Evolutionary conservation across 345 rosid genomes (phyloP), one percentile per base, ranked within the genome.

Genomic region (Populus pruinosa): DNA sequence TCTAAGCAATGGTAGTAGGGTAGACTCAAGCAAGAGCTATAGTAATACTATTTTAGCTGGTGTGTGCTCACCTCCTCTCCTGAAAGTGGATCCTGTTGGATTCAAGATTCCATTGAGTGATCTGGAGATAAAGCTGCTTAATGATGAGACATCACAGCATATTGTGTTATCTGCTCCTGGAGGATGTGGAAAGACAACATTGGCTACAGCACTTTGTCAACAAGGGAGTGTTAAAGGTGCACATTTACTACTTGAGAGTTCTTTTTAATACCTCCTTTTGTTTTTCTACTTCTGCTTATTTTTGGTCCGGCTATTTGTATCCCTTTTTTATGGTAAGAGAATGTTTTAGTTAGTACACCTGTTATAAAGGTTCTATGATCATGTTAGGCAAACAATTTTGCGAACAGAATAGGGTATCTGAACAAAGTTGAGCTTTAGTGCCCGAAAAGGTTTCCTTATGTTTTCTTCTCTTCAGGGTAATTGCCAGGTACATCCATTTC

Each of bases 121-220:
- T 1, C 21, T 82, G 69, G 70, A 43, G 70, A 79, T 33, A 31
- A 77, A 64, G 25, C 18, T 82, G 72, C 62, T 82, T 2, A 56
- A 69, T 14, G 29, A 56, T 4, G 78, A 82, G 63, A 27, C n/a
- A 14, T 43, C 55, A 0, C 56, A 76, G 8, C 14, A 73, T 36
- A 56, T 77, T 38, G 78, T 82, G 49, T 33, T 82, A 9, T 77
- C 84, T 38, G 84, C 84, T 74, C 72, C 81, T 39, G 73, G 81
- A 62, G 81, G 84, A 31, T 82, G 76, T 77, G 81, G 84, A 33
- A 82, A 82, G 72, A 73, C 84, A 67, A 82, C 84, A 14, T 39
- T 77, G 69, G 84, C 78, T 61, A 44, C 18, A 14, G 65, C 80
- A 10, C 55, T 81, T 69, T 81, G 84, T 65, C 84, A 82, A 6